Evolutionary conservation across 495 filamentous ascomycete species (phyloP).

Genomic region (Hyaloscypha variabilis): DNA sequence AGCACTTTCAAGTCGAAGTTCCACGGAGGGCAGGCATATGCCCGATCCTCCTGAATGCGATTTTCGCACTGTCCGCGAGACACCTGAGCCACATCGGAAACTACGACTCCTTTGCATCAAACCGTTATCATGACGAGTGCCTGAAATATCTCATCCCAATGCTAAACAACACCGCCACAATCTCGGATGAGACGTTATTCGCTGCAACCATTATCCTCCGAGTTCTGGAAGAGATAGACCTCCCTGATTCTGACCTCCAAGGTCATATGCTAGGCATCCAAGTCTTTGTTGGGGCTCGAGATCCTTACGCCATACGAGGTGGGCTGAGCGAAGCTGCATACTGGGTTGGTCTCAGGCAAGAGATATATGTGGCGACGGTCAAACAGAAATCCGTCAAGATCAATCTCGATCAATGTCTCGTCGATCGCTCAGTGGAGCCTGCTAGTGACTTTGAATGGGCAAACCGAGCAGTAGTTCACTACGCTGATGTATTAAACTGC

Average conservation of each 20-base stretch:
- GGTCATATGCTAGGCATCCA: slow-evolving; percentile 56
- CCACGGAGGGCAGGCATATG: slow-evolving; percentile 51
- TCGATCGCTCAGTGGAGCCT: slow-evolving; percentile 44
- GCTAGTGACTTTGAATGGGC: slow-evolving; percentile 53
- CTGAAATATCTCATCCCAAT: slow-evolving; percentile 51
- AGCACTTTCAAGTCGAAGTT: slow-evolving; percentile 56
- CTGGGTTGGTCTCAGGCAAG: slow-evolving; percentile 60
- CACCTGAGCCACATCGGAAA: slow-evolving; percentile 52
- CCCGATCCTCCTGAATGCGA: slow-evolving; percentile 58
- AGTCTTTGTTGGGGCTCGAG: slow-evolving; percentile 45
- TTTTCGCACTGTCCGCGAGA: slow-evolving; percentile 58
- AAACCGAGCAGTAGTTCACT: slow-evolving; percentile 54
- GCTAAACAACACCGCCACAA: slow-evolving; percentile 50
- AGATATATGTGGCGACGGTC: slow-evolving; percentile 59
- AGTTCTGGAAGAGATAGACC: slow-evolving; percentile 63
- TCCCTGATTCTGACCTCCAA: slow-evolving; percentile 43
- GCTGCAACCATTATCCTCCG: slow-evolving; percentile 63
- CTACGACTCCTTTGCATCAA: slow-evolving; percentile 48
- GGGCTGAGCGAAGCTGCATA: slow-evolving; percentile 53
- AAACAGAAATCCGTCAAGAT: slow-evolving; percentile 46
- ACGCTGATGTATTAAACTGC: slow-evolving; percentile 55
- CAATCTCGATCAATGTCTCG: slow-evolving; percentile 41
- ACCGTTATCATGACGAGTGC: slow-evolving; percentile 53
- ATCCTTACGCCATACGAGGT: slow-evolving; percentile 38
- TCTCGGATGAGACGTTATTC: slow-evolving; percentile 61